These are phyloP conservation scores for Daedaleopsis sinensis DNA, from an alignment of 768 basidiomycete species.

Conservation along the genomic window DNA sequence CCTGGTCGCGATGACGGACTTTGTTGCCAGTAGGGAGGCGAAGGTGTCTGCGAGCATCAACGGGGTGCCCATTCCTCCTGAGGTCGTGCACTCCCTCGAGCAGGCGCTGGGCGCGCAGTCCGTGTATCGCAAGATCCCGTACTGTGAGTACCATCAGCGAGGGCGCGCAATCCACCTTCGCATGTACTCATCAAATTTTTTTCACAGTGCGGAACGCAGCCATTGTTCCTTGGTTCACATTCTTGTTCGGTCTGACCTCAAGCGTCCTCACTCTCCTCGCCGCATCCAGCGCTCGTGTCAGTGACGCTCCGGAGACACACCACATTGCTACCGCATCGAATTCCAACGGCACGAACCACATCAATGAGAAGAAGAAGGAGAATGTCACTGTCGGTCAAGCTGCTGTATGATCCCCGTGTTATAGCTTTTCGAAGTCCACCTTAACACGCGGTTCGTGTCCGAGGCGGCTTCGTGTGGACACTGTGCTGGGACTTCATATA, in stretches of 20 bases:
- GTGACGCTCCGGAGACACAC: background rate
- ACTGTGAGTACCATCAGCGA: constrained; percentile 40
- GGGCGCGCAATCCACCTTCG: too few relatives aligned
- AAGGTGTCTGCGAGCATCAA: constrained; percentile 46
- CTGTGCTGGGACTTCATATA: too few relatives aligned
- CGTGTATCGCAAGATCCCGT: constrained; percentile 47
- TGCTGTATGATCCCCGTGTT: background rate
- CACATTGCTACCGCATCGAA: background rate
- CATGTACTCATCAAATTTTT: background rate
- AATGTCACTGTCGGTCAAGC: background rate
- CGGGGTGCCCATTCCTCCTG: constrained; percentile 38
- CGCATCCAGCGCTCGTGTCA: constrained; percentile 17
- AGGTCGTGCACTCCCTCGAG: constrained; percentile 41
- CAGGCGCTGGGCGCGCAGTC: constrained; percentile 41
- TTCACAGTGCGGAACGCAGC: constrained; percentile 52
- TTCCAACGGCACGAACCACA: background rate
- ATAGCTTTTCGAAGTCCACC: background rate
- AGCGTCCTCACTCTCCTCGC: constrained; percentile 40
- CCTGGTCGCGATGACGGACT: constrained; percentile 49
- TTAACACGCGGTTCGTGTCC: background rate
- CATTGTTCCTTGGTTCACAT: constrained; percentile 55
- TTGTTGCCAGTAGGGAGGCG: constrained; percentile 49
- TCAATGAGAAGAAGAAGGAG: constrained; percentile 12
- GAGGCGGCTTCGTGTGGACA: background rate
- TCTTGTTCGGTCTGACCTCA: constrained; percentile 43